phyloP scores from a whole-genome alignment of 2,329 filamentous ascomycete species.

The Gyromitra esculenta region DNA sequence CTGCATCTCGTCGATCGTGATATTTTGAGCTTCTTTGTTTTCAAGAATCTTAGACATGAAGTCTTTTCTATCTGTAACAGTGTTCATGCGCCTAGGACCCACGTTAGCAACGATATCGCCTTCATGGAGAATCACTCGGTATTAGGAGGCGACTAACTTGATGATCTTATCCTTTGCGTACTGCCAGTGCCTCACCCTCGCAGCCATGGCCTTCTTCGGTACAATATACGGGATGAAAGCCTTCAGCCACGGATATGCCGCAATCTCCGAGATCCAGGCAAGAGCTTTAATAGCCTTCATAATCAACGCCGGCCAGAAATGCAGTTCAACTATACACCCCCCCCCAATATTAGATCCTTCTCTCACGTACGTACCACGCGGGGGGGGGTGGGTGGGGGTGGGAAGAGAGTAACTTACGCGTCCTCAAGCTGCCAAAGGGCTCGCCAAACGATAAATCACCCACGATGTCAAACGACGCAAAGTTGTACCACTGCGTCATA shows the following conservation, averaged over 20 bases:
- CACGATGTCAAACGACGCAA: slow-evolving; percentile 47
- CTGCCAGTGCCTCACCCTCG: slow-evolving; percentile 18
- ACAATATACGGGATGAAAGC: slow-evolving; percentile 29
- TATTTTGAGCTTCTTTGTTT: slow-evolving; percentile 50
- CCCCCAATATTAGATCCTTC: not conserved
- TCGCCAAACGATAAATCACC: slow-evolving; percentile 54
- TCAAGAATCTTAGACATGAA: slow-evolving; percentile 62
- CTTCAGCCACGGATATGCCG: slow-evolving; percentile 11
- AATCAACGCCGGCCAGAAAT: slow-evolving; percentile 60
- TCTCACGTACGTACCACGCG: not conserved
- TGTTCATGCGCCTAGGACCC: slow-evolving; percentile 52
- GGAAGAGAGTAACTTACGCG: not conserved
- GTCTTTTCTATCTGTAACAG: slow-evolving; percentile 60
- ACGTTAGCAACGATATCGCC: not conserved
- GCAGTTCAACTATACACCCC: slow-evolving; percentile 56
- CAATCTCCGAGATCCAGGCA: slow-evolving; percentile 56
- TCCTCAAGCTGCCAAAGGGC: slow-evolving; percentile 39
- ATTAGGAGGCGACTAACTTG: not conserved
- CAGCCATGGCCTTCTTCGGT: slow-evolving; percentile 13
- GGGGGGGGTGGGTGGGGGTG: too few species aligned
- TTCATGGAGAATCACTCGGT: slow-evolving; percentile 14
- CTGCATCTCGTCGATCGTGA: slow-evolving; percentile 31
- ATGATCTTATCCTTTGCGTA: slow-evolving; percentile 33
- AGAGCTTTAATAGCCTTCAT: slow-evolving; percentile 57
- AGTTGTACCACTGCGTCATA: slow-evolving; percentile 50